A percentile compares a stretch with the other conserved stretches of the same genome.
phyloP scores from a whole-genome alignment of 495 filamentous ascomycete species.

The Talaromyces liani region DNA sequence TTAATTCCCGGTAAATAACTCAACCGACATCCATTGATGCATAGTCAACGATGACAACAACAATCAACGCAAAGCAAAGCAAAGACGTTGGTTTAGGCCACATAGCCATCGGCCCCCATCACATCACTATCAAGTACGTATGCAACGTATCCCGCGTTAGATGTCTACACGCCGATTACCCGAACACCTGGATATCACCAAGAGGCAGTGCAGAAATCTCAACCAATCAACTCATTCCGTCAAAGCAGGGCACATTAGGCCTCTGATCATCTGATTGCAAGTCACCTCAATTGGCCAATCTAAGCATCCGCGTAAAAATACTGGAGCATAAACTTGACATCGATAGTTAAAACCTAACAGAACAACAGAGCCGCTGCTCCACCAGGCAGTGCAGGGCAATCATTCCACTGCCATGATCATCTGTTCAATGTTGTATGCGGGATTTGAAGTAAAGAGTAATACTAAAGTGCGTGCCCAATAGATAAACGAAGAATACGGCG shows the following conservation, averaged over 20 bases:
- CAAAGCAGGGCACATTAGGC: neutral
- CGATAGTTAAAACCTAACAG: too few species aligned
- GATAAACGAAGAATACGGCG: neutral
- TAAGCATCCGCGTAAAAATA: neutral
- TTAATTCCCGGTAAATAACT: neutral
- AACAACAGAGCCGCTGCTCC: slow-evolving; percentile 1
- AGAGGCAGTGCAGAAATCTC: neutral
- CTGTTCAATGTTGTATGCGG: neutral
- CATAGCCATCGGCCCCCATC: neutral
- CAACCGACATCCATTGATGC: neutral
- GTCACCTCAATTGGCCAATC: neutral
- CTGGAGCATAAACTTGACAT: neutral
- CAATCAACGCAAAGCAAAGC: too few species aligned
- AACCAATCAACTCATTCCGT: neutral
- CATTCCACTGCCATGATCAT: neutral
- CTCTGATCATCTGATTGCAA: neutral
- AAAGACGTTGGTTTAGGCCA: too few species aligned
- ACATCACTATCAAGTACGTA: neutral
- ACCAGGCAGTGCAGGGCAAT: slow-evolving; percentile 1
- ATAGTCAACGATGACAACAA: too few species aligned
- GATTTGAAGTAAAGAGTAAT: neutral
- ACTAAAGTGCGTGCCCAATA: neutral
- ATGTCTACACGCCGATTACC: neutral
- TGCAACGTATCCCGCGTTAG: too few species aligned
- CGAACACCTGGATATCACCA: neutral